A percentile compares a stretch with the other conserved stretches of the same genome.
Evolutionary conservation across 1,284 basidiomycete species (phyloP).

Genomic region (Apiotrichum porosum): DNA sequence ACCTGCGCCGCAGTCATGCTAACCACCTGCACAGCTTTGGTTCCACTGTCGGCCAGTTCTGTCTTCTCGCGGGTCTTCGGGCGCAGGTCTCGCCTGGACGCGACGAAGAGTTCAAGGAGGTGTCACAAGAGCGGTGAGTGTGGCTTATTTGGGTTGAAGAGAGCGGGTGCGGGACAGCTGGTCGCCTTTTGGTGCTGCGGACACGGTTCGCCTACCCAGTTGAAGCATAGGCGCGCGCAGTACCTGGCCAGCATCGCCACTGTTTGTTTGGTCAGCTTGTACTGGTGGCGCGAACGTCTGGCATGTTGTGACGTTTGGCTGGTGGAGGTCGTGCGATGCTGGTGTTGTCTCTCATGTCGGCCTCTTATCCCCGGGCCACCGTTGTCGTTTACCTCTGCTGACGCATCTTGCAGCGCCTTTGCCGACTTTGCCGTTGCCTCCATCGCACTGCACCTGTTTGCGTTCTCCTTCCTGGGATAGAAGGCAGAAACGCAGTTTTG

Average conservation of each 20-base stretch:
- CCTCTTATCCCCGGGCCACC: no score
- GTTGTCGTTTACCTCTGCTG: not conserved
- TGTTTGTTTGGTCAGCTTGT: no score
- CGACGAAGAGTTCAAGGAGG: slow-evolving; percentile 67
- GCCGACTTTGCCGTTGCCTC: slow-evolving; percentile 93
- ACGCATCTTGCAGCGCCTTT: slow-evolving; percentile 65
- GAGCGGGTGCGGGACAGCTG: no score
- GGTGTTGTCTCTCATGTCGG: no score
- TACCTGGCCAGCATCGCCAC: no score
- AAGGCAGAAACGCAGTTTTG: not conserved
- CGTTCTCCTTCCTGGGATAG: slow-evolving; percentile 90
- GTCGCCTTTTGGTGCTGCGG: no score
- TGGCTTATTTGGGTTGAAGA: not conserved
- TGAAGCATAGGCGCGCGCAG: no score
- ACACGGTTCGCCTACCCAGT: no score
- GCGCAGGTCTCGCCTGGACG: slow-evolving; percentile 77
- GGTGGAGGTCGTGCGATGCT: no score
- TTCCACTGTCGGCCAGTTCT: slow-evolving; percentile 93
- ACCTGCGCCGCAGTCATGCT: no score
- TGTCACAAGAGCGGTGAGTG: slow-evolving; percentile 87
- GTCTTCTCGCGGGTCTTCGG: slow-evolving; percentile 84
- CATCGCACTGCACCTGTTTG: slow-evolving; percentile 94
- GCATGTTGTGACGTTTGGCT: no score
- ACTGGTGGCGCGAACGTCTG: no score
- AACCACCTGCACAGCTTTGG: slow-evolving; percentile 65